Evolutionary conservation across 2,329 filamentous ascomycete species (phyloP).

Genomic region (Triangularia setosa): DNA sequence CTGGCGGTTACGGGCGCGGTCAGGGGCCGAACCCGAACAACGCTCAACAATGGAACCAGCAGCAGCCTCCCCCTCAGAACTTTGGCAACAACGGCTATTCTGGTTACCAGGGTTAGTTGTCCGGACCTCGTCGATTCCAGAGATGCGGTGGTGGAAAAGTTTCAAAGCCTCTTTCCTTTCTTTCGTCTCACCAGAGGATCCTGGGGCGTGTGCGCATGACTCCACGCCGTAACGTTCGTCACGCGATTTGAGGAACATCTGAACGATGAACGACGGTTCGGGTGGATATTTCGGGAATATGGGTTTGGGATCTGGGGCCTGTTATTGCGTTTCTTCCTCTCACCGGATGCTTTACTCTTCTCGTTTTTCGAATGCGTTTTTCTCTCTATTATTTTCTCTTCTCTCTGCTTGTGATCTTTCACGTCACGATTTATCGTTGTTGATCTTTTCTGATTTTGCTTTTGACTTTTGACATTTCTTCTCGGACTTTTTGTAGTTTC

Average conservation of each 20-base stretch:
- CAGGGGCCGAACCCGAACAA: constrained; percentile 57
- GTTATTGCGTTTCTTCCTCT: constrained; percentile 18
- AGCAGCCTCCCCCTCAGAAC: constrained; percentile 25
- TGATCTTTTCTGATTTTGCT: constrained; percentile 11
- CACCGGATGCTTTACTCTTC: constrained; percentile 10
- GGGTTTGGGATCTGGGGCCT: constrained; percentile 21
- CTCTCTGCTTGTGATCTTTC: constrained; percentile 24
- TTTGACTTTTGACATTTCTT: constrained; percentile 17
- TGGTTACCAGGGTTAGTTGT: constrained; percentile 56
- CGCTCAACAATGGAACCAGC: constrained; percentile 53
- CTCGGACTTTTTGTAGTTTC: constrained; percentile 21
- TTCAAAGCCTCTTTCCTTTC: constrained; percentile 9
- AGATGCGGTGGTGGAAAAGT: constrained; percentile 12
- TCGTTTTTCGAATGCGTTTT: constrained; percentile 16
- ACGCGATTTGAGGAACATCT: constrained; percentile 20
- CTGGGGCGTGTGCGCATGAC: constrained; percentile 11
- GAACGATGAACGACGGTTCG: constrained; percentile 21
- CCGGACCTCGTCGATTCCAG: background rate
- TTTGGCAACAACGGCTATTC: constrained; percentile 57
- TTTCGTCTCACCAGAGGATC: constrained; percentile 7
- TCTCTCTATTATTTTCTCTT: constrained; percentile 13
- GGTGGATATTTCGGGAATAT: constrained; percentile 23
- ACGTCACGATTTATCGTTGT: constrained; percentile 17
- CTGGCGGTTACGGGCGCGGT: constrained; percentile 81
- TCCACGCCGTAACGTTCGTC: constrained; percentile 16